phyloP scores from a whole-genome alignment of 2,329 filamentous ascomycete genomes.

The Penicillium sp. region DNA sequence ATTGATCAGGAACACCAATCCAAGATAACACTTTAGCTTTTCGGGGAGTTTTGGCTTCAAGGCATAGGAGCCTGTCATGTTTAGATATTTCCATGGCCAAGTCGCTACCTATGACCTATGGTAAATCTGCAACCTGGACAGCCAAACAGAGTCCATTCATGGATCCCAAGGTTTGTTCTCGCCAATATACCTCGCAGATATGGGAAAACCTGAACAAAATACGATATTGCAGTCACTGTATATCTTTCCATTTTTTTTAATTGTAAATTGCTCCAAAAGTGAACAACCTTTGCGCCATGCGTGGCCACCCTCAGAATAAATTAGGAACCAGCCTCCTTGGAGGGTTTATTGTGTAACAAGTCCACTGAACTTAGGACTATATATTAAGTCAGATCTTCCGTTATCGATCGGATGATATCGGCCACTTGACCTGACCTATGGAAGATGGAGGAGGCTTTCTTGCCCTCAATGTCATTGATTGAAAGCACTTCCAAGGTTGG shows the following conservation, averaged over 20 bases:
- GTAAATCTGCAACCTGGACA: background rate
- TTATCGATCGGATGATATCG: background rate
- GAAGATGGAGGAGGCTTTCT: background rate
- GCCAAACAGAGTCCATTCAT: too few relatives aligned
- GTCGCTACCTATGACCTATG: background rate
- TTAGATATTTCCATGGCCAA: too few relatives aligned
- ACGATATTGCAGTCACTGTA: too few relatives aligned
- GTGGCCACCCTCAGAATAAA: background rate
- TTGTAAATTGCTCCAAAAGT: too few relatives aligned
- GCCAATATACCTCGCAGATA: too few relatives aligned
- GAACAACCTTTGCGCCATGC: too few relatives aligned
- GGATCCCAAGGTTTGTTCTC: too few relatives aligned
- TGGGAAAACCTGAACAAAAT: too few relatives aligned
- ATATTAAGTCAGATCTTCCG: background rate
- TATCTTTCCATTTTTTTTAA: too few relatives aligned
- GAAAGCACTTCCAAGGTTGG: background rate
- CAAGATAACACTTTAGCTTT: background rate
- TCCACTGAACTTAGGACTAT: background rate
- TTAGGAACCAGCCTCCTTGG: too few relatives aligned
- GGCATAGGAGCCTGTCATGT: background rate
- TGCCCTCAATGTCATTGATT: background rate
- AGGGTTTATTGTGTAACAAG: too few relatives aligned
- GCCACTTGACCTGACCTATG: background rate
- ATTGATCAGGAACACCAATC: background rate
- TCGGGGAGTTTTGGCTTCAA: background rate